Base-by-base conservation (phyloP, 805 yeast species). In the Wickerhamiella parazyma region DNA sequence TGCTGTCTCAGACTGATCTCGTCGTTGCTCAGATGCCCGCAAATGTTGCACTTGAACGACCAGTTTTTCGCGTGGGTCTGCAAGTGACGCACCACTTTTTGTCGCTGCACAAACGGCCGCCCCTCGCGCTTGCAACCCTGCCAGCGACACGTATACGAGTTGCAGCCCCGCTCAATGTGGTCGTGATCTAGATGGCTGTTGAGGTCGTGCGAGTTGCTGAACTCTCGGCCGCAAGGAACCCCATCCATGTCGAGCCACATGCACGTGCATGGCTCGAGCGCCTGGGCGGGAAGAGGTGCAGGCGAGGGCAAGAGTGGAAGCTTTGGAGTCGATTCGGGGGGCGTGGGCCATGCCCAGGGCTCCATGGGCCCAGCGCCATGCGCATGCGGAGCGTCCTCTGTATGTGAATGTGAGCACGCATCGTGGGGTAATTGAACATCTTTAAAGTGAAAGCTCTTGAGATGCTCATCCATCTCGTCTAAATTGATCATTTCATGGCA, bases 121-220 rank as follows among this genome's bases (percentile, higher is more conserved):
- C 73, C 70, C 20, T 48, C 48, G 31, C 95, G 71, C 18, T 70
- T 71, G 61, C 98, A 91, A 2, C 73, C 79, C 8, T 68, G 59
- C 98, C 98, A 91, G 33, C 61, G 54, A 57, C 98, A 91, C 97
- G 91, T 11, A 55, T 87, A 85, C 18, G 64, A 60, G 1, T 80
- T 71, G 56, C 80, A 72, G 1, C 95, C 86, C 8, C 78, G 71
- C 2, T 81, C 80, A 14, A 91, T 66, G 57, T 91, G 98, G 16
- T 61, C 68, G 5, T 65, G 59, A 7, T 76, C 70, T 16, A 91
- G 54, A 60, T 91, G 98, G 4, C 71, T 65, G 31, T 86, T 84
- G 41, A 91, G 66, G 5, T 71, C 80, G 11, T 74, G 73, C 2
- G 80, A 71, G 5, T 70, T 58, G 3, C 54, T 45, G 53, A 83